These are phyloP conservation scores for Ganoderma sinense DNA, from an alignment of 1,284 basidiomycete genomes.

Conservation along the genomic window DNA sequence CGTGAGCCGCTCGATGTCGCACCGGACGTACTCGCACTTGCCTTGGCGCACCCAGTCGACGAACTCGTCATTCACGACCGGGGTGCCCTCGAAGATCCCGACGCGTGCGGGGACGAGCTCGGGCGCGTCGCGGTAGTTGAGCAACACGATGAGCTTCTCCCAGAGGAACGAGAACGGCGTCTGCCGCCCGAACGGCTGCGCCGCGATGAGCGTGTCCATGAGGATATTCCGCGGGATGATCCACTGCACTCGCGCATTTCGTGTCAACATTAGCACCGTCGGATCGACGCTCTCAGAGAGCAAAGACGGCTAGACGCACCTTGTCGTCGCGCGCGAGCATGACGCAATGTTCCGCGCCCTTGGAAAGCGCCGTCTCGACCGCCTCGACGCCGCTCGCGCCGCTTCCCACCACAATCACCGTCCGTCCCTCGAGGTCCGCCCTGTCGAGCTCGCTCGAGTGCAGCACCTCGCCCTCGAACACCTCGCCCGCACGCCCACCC, in stretches of 20 bases:
- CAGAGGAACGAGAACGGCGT: constrained; percentile 62
- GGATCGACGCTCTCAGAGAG: background rate
- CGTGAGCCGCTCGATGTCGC: constrained; percentile 57
- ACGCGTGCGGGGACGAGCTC: constrained; percentile 51
- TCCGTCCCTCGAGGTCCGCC: constrained; percentile 52
- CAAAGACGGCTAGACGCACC: constrained; percentile 23
- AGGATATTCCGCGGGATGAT: constrained; percentile 64
- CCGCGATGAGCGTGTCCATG: constrained; percentile 59
- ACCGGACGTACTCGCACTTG: constrained; percentile 59
- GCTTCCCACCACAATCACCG: constrained; percentile 60
- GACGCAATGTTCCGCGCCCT: constrained; percentile 52
- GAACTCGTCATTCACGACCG: constrained; percentile 67
- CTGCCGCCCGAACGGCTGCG: constrained; percentile 66
- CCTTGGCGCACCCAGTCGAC: constrained; percentile 58
- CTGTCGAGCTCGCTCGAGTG: constrained; percentile 62
- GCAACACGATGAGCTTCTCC: constrained; percentile 55
- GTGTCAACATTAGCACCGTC: background rate
- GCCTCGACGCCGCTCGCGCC: constrained; percentile 71
- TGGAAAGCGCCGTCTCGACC: constrained; percentile 58
- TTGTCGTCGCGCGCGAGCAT: constrained; percentile 55
- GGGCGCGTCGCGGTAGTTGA: constrained; percentile 62
- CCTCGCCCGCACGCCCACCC: constrained; percentile 31
- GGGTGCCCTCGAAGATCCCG: constrained; percentile 59
- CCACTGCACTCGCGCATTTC: constrained; percentile 45
- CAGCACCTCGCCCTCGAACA: constrained; percentile 53